Conservation (phyloP, 164 flowering plant species). For the Houttuynia cordata region DNA sequence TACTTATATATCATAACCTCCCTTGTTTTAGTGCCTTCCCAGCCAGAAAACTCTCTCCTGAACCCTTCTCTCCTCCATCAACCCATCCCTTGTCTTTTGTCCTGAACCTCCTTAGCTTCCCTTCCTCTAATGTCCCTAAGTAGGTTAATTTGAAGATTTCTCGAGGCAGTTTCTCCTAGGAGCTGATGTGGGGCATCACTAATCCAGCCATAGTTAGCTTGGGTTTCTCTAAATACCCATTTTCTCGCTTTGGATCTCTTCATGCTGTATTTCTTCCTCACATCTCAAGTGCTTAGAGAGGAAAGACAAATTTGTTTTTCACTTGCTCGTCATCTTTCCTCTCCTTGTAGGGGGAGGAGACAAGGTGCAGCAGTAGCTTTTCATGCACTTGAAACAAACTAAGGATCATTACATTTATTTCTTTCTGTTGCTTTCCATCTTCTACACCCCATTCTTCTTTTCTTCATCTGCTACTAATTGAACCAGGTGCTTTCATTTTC, state of each 20-base stretch:
- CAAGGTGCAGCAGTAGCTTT: background rate
- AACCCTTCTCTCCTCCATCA: background rate
- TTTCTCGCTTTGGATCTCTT: conserved; percentile 4
- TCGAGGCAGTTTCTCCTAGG: conserved; percentile 1
- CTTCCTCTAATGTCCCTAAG: background rate
- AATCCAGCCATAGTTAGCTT: background rate
- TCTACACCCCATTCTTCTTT: background rate
- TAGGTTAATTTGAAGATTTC: conserved; percentile 5
- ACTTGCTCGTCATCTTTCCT: conserved; percentile 2
- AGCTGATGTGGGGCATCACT: conserved; percentile 4
- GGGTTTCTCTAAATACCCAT: conserved; percentile 5
- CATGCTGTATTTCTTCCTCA: conserved; percentile 8
- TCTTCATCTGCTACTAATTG: background rate
- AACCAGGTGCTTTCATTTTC: background rate
- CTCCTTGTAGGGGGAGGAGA: background rate
- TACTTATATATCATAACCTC: background rate
- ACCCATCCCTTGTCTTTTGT: background rate
- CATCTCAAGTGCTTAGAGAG: conserved; percentile 2
- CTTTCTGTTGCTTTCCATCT: background rate
- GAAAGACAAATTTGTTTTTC: conserved; percentile 2
- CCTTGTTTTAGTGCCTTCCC: background rate
- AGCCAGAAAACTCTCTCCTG: background rate
- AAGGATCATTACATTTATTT: too few relatives aligned
- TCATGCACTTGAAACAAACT: conserved; percentile 1
- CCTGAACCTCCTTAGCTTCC: background rate